These are phyloP conservation scores for Aspergillus taichungensis DNA, from an alignment of 495 filamentous ascomycete genomes.

Conservation along the genomic window DNA sequence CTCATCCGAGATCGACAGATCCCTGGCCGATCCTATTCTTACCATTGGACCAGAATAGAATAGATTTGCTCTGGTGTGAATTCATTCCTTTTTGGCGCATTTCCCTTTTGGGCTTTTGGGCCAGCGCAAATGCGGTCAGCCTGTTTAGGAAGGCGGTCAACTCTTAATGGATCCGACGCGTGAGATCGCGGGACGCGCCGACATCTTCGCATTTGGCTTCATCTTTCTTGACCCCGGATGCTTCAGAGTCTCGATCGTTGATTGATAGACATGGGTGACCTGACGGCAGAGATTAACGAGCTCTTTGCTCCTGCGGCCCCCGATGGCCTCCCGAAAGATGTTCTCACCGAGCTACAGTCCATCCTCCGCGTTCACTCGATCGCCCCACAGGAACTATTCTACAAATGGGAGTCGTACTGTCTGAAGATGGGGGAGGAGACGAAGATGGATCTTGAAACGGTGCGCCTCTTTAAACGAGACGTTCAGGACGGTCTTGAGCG, in stretches of 20 bases:
- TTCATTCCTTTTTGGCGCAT: too few species aligned
- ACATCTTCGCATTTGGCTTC: too few species aligned
- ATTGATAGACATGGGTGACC: neutral
- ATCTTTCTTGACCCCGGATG: too few species aligned
- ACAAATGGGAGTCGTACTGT: slow-evolving; percentile 96
- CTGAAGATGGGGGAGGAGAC: slow-evolving; percentile 85
- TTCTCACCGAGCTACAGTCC: slow-evolving; percentile 68
- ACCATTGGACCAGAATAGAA: too few species aligned
- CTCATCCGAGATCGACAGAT: too few species aligned
- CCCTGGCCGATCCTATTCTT: too few species aligned
- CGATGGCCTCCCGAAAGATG: slow-evolving; percentile 56
- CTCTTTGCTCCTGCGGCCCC: slow-evolving; percentile 50
- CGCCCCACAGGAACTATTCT: slow-evolving; percentile 73
- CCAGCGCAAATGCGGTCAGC: too few species aligned
- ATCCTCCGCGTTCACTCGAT: slow-evolving; percentile 77
- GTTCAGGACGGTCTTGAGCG: slow-evolving; percentile 77
- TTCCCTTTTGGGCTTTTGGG: too few species aligned
- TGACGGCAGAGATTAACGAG: slow-evolving; percentile 53
- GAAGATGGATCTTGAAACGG: slow-evolving; percentile 57
- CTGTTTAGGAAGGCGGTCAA: slow-evolving; percentile 1
- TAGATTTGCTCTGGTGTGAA: too few species aligned
- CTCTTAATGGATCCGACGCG: neutral
- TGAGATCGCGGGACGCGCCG: too few species aligned
- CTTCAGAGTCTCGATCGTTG: neutral
- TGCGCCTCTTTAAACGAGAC: slow-evolving; percentile 73